These are phyloP conservation scores for Apiotrichum siamense DNA, from an alignment of 1,284 basidiomycete genomes.

Conservation along the genomic window DNA sequence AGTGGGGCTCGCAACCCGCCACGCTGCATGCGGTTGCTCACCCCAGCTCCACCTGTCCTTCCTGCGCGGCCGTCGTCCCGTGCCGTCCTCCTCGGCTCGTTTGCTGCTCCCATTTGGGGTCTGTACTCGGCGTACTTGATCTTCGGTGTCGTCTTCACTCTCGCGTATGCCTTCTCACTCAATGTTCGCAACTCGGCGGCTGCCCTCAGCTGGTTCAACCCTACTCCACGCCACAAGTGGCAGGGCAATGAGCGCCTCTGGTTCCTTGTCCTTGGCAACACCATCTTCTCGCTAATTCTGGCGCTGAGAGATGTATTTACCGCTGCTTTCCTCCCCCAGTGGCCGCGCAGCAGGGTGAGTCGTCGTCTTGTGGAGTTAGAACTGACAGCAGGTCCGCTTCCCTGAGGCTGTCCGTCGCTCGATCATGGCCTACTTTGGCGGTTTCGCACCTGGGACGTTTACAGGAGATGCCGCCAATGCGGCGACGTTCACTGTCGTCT, in stretches of 20 bases:
- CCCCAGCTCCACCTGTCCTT: slow-evolving; percentile 14
- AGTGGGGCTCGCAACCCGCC: slow-evolving; percentile 4
- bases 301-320: slow-evolving; percentile 27
- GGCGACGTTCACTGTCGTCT: slow-evolving; percentile 2
- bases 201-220: slow-evolving; percentile 17
- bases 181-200: slow-evolving; percentile 8
- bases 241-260: slow-evolving; percentile 43
- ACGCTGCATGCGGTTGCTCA: not conserved
- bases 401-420: slow-evolving; percentile 15
- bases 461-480: slow-evolving; percentile 3
- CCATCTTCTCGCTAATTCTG: slow-evolving; percentile 19
- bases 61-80: slow-evolving; percentile 7
- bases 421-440: slow-evolving; percentile 5
- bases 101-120: slow-evolving; percentile 16
- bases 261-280: slow-evolving; percentile 34
- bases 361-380: not conserved
- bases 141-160: slow-evolving; percentile 17
- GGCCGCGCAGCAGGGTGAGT: slow-evolving; percentile 21
- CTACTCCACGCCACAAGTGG: slow-evolving; percentile 35
- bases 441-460: not conserved
- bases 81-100: slow-evolving; percentile 16
- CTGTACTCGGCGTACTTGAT: slow-evolving; percentile 22
- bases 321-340: slow-evolving; percentile 19
- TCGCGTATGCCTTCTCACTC: slow-evolving; percentile 15
- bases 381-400: slow-evolving; percentile 16